Conservation (phyloP, 371 early-diverging fungal species). For the Mucor racemosus region DNA sequence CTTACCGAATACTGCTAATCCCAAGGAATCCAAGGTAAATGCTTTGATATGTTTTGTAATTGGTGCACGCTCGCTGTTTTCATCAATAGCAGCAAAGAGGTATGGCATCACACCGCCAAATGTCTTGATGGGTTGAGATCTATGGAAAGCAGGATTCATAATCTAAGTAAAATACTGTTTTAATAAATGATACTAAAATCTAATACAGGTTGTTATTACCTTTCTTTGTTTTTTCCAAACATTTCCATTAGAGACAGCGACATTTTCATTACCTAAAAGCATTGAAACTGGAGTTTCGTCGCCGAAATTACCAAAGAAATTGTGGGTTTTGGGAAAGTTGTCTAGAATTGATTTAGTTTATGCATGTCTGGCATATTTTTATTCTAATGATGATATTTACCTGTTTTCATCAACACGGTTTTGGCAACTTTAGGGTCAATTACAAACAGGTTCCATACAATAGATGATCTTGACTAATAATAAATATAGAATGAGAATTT, state of each 20-base stretch:
- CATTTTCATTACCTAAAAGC: slow-evolving; percentile 36
- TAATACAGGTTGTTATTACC: slow-evolving; percentile 18
- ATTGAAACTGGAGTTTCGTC: slow-evolving; percentile 16
- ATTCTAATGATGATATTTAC: slow-evolving; percentile 13
- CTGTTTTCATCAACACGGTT: slow-evolving; percentile 35
- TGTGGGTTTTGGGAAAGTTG: slow-evolving; percentile 17
- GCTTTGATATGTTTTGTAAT: slow-evolving; percentile 23
- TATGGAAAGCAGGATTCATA: slow-evolving; percentile 48
- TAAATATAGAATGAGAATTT: not conserved
- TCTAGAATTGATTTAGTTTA: slow-evolving; percentile 1
- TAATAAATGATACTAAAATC: not conserved
- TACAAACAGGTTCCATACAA: slow-evolving; percentile 37
- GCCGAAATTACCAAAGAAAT: slow-evolving; percentile 12
- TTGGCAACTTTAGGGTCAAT: slow-evolving; percentile 36
- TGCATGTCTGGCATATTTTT: not conserved
- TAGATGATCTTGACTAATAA: slow-evolving; percentile 28
- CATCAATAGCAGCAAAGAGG: slow-evolving; percentile 28
- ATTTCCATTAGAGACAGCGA: slow-evolving; percentile 40
- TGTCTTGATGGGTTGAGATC: slow-evolving; percentile 35
- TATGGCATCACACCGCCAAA: slow-evolving; percentile 30
- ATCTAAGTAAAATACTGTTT: slow-evolving; percentile 4
- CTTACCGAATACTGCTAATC: slow-evolving; percentile 42
- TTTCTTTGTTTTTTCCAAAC: slow-evolving; percentile 44
- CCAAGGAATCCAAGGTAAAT: slow-evolving; percentile 43
- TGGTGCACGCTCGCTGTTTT: slow-evolving; percentile 9